Percentiles rank a stretch among this genome's conserved stretches.
Evolutionary conservation across 2,329 filamentous ascomycete genomes (phyloP).

Genomic region (Botrytis aclada): DNA sequence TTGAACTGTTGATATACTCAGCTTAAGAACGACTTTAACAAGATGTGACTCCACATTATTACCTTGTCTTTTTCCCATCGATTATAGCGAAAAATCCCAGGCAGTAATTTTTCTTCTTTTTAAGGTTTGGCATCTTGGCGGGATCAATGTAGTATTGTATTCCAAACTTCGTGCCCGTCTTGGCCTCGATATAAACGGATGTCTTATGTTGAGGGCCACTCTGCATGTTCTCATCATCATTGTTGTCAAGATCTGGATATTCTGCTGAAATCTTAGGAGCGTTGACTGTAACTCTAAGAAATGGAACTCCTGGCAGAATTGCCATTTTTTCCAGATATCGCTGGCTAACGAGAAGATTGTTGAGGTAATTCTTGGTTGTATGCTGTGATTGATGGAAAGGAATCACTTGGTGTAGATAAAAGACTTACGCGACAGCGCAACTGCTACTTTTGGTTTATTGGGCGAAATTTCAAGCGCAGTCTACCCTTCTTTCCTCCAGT

Average conservation of each 20-base stretch:
- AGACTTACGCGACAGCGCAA: not conserved
- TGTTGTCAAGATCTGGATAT: not conserved
- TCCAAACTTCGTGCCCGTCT: not conserved
- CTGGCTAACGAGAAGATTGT: not conserved
- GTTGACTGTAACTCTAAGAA: not conserved
- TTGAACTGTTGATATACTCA: not conserved
- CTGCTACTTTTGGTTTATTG: not conserved
- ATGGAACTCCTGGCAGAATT: constrained; percentile 5
- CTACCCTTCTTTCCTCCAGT: not conserved
- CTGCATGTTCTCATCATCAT: not conserved
- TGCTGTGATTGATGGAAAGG: not conserved
- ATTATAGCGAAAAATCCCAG: constrained; percentile 10
- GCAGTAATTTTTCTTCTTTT: not conserved
- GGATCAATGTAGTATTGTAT: not conserved
- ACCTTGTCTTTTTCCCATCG: constrained; percentile 4
- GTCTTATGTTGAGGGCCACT: not conserved
- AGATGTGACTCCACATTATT: not conserved
- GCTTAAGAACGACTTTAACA: not conserved
- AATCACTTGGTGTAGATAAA: too few species aligned
- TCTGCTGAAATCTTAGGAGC: not conserved
- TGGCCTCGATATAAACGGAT: constrained; percentile 10
- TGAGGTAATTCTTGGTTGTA: not conserved
- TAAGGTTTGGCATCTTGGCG: not conserved
- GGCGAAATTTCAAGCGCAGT: not conserved
- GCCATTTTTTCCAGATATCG: not conserved